Evolutionary conservation across 768 basidiomycete genomes (phyloP).

Genomic region (Stropharia rugosoannulata): DNA sequence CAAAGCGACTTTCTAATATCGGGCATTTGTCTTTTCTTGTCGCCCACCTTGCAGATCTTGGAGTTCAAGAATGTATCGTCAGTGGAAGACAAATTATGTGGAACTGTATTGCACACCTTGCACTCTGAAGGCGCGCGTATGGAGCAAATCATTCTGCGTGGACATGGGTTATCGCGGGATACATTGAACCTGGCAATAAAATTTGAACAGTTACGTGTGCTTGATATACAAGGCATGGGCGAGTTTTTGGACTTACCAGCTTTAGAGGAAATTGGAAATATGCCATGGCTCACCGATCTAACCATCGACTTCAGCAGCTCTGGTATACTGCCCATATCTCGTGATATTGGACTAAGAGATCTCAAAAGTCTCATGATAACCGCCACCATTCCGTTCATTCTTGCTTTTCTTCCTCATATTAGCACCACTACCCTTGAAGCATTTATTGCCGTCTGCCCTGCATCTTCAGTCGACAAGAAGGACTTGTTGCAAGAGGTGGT

Average conservation of each 20-base stretch:
- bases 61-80: constrained; percentile 27
- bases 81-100: constrained; percentile 32
- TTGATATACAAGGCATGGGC: constrained; percentile 28
- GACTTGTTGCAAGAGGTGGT: constrained; percentile 20
- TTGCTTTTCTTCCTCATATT: constrained; percentile 22
- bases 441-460: constrained; percentile 15
- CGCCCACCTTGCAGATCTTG: constrained; percentile 25
- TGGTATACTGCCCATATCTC: constrained; percentile 10
- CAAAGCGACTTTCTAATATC: constrained; percentile 31
- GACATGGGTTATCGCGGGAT: constrained; percentile 24
- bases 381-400: constrained; percentile 21
- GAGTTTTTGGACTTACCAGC: constrained; percentile 18
- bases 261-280: constrained; percentile 21
- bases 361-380: constrained; percentile 25
- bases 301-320: constrained; percentile 26
- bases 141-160: constrained; percentile 23
- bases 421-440: constrained; percentile 19
- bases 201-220: constrained; percentile 19
- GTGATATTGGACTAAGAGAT: constrained; percentile 26
- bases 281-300: constrained; percentile 24
- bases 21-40: constrained; percentile 32
- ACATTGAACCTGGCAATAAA: constrained; percentile 21
- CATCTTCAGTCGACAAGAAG: constrained; percentile 18
- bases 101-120: constrained; percentile 29
- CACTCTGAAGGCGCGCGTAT: constrained; percentile 23